Evolutionary conservation across 1,284 basidiomycete species (phyloP), one percentile per base, ranked within the genome.

Genomic region (Lentinus polychrous): DNA sequence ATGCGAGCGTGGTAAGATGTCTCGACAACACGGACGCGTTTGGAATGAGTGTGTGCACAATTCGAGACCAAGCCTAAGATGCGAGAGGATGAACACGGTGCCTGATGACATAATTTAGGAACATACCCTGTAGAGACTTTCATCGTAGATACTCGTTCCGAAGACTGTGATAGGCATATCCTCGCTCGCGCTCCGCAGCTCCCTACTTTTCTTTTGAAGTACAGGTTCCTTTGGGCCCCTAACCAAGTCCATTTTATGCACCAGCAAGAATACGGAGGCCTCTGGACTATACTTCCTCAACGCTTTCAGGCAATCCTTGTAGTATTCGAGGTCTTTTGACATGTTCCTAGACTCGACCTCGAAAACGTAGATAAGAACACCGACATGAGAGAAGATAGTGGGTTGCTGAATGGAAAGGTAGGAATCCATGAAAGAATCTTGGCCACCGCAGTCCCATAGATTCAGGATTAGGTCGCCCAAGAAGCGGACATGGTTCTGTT

Each of bases 361-460:
- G 54, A 99, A 98, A 8, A 99, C 96, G 67, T 99, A 99, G 61
- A 99, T 98, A 63, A 99, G 79, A 36, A 97, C 92, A 10, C 93
- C 94, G 49, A 97, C 95, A 60, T 94, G 87, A 58, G 89, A 84
- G 71, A 99, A 99, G 56, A 98, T 94, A 38, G 91, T 94, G 31
- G 86, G 78, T 53, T 90, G 86, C 64, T 97, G 92, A 0, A 87
- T 83, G 34, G 86, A 84, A 53, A 98, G 83, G 68, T 97, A 99
- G 42, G 87, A 90, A 66, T 96, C 94, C 83, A 98, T 94, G 75
- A 97, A 99, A 12, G 91, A 83, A 60, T 97, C 93, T 70, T 99
- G 96, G 3, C 95, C 95, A 42, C 95, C 95, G 58, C 95, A 98
- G 68, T 99, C 96, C 94, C 95, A 98, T 11, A 99, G 78, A 63